Percentiles rank a stretch among this genome's conserved stretches.
These are phyloP conservation scores for Pestalotiopsis sp. DNA, from an alignment of 2,329 filamentous ascomycete genomes.

Conservation along the genomic window DNA sequence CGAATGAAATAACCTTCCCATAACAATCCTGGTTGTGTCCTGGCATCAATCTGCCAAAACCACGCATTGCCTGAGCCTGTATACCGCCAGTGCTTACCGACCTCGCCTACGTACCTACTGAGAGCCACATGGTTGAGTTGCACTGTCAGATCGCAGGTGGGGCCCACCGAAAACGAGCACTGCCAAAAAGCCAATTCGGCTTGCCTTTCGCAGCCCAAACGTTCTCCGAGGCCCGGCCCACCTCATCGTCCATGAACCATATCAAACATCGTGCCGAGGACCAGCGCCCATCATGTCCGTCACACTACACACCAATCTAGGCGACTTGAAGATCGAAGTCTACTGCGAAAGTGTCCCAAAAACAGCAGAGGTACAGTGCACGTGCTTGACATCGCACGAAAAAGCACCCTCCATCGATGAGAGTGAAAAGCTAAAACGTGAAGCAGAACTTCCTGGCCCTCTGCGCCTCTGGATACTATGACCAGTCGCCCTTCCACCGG, in stretches of 20 bases:
- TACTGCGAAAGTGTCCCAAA: conserved; percentile 96
- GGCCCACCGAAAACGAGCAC: not conserved
- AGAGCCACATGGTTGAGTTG: conserved; percentile 3
- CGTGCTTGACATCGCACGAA: not conserved
- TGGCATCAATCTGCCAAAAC: not conserved
- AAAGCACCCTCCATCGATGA: not conserved
- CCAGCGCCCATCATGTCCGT: conserved; percentile 55
- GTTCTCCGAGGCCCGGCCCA: not conserved
- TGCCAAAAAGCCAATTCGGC: not conserved
- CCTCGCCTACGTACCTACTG: too few species aligned
- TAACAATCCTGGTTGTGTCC: not conserved
- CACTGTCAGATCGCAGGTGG: not conserved
- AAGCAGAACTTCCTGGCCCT: conserved; percentile 85
- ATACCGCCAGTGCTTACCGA: too few species aligned
- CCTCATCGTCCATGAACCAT: not conserved
- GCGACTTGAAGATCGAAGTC: conserved; percentile 92
- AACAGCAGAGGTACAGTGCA: conserved; percentile 72
- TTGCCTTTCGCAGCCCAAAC: not conserved
- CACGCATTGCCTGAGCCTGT: too few species aligned
- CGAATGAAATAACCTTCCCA: not conserved
- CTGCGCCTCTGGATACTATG: conserved; percentile 79
- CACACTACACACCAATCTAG: conserved; percentile 82
- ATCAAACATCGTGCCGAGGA: not conserved
- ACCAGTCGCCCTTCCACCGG: conserved; percentile 76
- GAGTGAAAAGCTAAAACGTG: conserved; percentile 9